Evolutionary conservation across 2,329 filamentous ascomycete species (phyloP).

Genomic region (Triangularia setosa): DNA sequence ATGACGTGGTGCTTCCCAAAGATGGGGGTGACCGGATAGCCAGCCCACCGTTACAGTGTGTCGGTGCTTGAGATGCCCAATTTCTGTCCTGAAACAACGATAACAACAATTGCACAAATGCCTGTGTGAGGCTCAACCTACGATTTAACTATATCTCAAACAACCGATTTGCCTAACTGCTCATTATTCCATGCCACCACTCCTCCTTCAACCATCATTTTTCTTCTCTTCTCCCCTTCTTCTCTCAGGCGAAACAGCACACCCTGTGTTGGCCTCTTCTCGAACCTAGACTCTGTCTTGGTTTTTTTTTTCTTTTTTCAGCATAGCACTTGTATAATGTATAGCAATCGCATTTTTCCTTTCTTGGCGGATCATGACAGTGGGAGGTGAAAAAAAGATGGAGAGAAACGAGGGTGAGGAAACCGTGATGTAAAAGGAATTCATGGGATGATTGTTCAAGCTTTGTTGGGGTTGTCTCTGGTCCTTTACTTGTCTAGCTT

Average conservation of each 20-base stretch:
- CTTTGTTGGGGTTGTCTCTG: too few relatives aligned
- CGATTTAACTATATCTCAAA: not conserved
- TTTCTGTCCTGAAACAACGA: not conserved
- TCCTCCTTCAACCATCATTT: not conserved
- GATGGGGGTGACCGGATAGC: constrained; percentile 24
- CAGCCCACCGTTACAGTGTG: constrained; percentile 34
- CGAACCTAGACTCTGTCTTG: not conserved
- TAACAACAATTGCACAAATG: not conserved
- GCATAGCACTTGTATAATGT: constrained; percentile 14
- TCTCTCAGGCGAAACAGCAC: not conserved
- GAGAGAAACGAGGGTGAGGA: not conserved
- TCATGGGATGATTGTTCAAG: not conserved
- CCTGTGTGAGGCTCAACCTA: not conserved
- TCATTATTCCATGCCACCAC: not conserved
- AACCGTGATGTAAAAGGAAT: not conserved
- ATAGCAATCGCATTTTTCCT: not conserved
- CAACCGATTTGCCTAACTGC: not conserved
- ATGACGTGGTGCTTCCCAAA: not conserved
- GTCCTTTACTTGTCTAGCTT: too few relatives aligned
- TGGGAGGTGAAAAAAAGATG: not conserved
- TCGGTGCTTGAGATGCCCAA: constrained; percentile 28
- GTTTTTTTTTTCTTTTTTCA: constrained; percentile 6
- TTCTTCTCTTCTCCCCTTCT: not conserved
- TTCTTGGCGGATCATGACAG: not conserved
- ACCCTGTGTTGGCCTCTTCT: not conserved